Percentiles rank a stretch among this genome's conserved stretches.
These are phyloP conservation scores for Boletus speciosus DNA, from an alignment of 768 basidiomycete genomes.

Conservation along the genomic window DNA sequence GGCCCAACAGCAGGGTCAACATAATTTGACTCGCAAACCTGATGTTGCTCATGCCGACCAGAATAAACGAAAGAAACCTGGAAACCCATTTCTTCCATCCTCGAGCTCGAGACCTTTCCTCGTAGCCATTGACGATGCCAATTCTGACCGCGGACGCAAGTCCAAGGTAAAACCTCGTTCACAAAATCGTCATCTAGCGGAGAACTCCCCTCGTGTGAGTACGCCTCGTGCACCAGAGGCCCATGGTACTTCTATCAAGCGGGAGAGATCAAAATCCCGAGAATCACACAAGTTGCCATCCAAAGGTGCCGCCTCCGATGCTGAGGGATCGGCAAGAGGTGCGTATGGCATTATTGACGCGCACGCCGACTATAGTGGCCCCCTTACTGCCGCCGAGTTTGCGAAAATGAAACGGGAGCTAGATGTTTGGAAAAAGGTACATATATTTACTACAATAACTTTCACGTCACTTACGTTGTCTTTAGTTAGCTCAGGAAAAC, in stretches of 20 bases:
- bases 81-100: slow-evolving; percentile 12
- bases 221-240: slow-evolving; percentile 10
- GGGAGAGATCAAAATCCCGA: slow-evolving; percentile 37
- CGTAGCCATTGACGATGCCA: slow-evolving; percentile 26
- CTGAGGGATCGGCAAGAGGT: slow-evolving; percentile 25
- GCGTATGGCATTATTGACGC: slow-evolving; percentile 11
- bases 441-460: background rate
- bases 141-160: slow-evolving; percentile 32
- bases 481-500: slow-evolving; percentile 38
- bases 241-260: slow-evolving; percentile 12
- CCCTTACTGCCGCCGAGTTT: slow-evolving; percentile 46
- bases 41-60: slow-evolving; percentile 23
- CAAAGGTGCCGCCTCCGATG: slow-evolving; percentile 30
- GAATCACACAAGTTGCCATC: slow-evolving; percentile 24
- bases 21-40: slow-evolving; percentile 11
- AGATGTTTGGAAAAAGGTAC: slow-evolving; percentile 49
- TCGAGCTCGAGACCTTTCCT: slow-evolving; percentile 25
- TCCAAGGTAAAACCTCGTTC: slow-evolving; percentile 26
- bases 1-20: slow-evolving; percentile 14
- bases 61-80: slow-evolving; percentile 32
- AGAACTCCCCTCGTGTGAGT: slow-evolving; percentile 14
- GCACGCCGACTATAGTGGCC: slow-evolving; percentile 27
- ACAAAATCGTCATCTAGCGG: slow-evolving; percentile 22
- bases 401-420: slow-evolving; percentile 57
- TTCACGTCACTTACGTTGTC: slow-evolving; percentile 2